Conservation (phyloP, 2,329 filamentous ascomycete genomes). For the Hypoxylon sp. region DNA sequence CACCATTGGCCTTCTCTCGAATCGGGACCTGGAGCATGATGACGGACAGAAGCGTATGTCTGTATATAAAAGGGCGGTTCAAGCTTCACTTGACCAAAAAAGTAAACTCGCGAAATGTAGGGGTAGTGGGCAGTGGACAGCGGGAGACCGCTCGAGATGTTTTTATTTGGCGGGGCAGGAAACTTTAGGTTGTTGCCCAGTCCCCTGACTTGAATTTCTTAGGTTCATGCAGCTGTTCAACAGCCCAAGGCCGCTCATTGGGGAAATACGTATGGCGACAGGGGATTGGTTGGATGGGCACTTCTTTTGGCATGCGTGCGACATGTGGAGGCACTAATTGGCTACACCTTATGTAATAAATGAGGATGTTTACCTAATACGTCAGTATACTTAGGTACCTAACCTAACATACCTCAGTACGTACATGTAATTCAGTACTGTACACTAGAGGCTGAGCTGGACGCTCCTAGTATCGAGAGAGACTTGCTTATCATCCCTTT, state of each 20-base stretch:
- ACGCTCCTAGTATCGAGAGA: not conserved
- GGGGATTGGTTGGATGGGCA: constrained; percentile 21
- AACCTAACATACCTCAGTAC: not conserved
- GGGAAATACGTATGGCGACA: constrained; percentile 20
- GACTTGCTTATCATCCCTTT: not conserved
- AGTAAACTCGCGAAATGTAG: constrained; percentile 13
- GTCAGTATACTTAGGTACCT: not conserved
- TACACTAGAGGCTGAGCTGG: not conserved
- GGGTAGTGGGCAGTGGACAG: not conserved
- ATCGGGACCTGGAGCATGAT: constrained; percentile 71
- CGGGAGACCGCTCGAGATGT: constrained; percentile 26
- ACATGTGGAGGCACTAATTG: constrained; percentile 43
- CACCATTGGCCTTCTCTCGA: constrained; percentile 66
- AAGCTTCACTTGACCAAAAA: constrained; percentile 16
- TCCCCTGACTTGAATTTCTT: constrained; percentile 34
- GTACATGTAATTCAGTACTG: not conserved
- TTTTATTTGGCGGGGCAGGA: constrained; percentile 43
- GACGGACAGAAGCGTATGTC: constrained; percentile 27
- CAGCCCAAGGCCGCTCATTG: constrained; percentile 31
- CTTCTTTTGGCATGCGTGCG: constrained; percentile 20
- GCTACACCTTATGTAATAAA: constrained; percentile 7
- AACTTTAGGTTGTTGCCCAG: constrained; percentile 24
- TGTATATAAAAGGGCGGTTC: constrained; percentile 26
- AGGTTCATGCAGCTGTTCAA: constrained; percentile 38
- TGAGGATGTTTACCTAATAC: not conserved